A percentile compares a stretch with the other conserved stretches of the same genome.
phyloP scores from a whole-genome alignment of 2,329 filamentous ascomycete species.

The Calonectria multiphialidica region DNA sequence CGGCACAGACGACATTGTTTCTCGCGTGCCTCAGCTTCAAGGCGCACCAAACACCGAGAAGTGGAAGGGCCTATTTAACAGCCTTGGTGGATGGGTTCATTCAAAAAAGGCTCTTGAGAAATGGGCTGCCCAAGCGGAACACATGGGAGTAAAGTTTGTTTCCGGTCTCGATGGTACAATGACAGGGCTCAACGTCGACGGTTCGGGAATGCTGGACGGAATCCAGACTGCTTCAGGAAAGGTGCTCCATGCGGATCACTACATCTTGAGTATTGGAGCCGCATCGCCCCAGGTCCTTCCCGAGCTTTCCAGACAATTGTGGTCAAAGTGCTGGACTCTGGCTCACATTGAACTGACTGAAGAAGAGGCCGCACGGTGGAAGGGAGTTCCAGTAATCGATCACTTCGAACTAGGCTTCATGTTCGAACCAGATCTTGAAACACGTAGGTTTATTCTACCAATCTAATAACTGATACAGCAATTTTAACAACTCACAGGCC shows the following conservation, averaged over 20 bases:
- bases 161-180: constrained; percentile 21
- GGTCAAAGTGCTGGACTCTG: constrained; percentile 30
- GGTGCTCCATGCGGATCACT: constrained; percentile 18
- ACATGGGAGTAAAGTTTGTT: constrained; percentile 20
- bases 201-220: neutral
- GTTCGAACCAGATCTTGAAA: constrained; percentile 27
- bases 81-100: constrained; percentile 26
- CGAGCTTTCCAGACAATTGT: constrained; percentile 19
- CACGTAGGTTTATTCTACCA: neutral
- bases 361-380: constrained; percentile 21
- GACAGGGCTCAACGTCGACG: constrained; percentile 4
- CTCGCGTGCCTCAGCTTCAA: constrained; percentile 18
- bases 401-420: constrained; percentile 29
- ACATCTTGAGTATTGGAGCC: constrained; percentile 25
- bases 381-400: constrained; percentile 24
- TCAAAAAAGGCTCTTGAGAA: constrained; percentile 25
- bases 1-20: constrained; percentile 19
- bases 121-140: constrained; percentile 20
- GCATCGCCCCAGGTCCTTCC: constrained; percentile 25
- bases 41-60: constrained; percentile 9
- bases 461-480: neutral
- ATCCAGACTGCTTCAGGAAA: constrained; percentile 20
- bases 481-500: neutral
- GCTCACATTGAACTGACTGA: constrained; percentile 27
- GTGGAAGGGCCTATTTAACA: constrained; percentile 26